phyloP scores from a whole-genome alignment of 2,329 filamentous ascomycete species.

The Cladophialophora carrionii region DNA sequence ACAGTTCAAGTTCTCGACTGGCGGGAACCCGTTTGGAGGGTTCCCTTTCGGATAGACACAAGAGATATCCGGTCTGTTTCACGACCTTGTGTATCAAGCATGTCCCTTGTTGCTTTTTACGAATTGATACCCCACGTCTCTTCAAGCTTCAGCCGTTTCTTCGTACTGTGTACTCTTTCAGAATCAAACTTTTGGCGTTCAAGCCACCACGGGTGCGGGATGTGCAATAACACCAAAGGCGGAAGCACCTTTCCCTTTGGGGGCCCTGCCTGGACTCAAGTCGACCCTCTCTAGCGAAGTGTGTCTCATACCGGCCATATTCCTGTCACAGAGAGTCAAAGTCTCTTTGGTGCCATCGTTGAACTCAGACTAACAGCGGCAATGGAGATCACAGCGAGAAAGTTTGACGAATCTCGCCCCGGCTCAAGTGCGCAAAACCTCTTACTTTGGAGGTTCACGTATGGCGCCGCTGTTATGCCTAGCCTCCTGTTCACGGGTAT shows the following conservation, averaged over 20 bases:
- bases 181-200: neutral
- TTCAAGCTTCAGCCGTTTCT: neutral
- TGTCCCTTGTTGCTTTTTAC: conserved; percentile 13
- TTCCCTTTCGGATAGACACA: conserved; percentile 46
- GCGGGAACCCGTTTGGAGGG: conserved; percentile 30
- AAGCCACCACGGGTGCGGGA: conserved; percentile 2
- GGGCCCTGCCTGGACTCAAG: neutral
- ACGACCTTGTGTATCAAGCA: neutral
- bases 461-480: neutral
- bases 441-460: neutral
- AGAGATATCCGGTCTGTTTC: conserved; percentile 6
- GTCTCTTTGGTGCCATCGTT: neutral
- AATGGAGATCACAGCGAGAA: neutral
- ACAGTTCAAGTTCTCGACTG: conserved; percentile 46
- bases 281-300: neutral
- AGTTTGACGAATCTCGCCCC: neutral
- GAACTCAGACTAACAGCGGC: neutral
- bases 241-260: neutral
- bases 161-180: neutral
- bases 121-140: conserved; percentile 19
- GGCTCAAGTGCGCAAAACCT: neutral
- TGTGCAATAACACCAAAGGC: conserved; percentile 8
- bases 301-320: neutral
- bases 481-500: neutral
- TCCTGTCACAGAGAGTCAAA: neutral